Percentiles rank a stretch among this genome's conserved stretches.
Conservation (phyloP, 1,139 yeast species). For the Candida albicans region DNA sequence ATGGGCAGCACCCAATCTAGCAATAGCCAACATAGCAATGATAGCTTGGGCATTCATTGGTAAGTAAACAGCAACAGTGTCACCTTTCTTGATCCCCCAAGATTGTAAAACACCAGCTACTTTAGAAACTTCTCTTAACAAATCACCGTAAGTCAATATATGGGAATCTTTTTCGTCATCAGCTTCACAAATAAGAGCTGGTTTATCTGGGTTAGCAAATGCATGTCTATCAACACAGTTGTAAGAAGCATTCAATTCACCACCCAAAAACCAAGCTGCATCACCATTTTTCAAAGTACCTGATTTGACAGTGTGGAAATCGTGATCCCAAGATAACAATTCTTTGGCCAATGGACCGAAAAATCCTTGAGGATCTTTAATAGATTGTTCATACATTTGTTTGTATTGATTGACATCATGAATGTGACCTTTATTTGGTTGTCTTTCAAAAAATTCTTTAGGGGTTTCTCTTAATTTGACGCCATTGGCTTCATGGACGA, state of each 20-base stretch:
- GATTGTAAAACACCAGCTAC: slow-evolving; percentile 83
- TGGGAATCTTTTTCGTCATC: slow-evolving; percentile 82
- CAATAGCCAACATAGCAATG: slow-evolving; percentile 90
- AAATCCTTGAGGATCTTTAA: slow-evolving; percentile 78
- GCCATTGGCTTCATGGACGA: slow-evolving; percentile 83
- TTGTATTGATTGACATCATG: slow-evolving; percentile 66
- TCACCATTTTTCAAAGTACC: slow-evolving; percentile 82
- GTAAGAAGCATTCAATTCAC: slow-evolving; percentile 89
- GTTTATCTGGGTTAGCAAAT: slow-evolving; percentile 77
- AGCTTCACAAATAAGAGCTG: slow-evolving; percentile 92
- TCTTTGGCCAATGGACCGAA: slow-evolving; percentile 83
- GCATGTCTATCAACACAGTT: slow-evolving; percentile 98
- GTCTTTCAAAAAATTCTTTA: slow-evolving; percentile 68
- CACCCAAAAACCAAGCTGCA: slow-evolving; percentile 90
- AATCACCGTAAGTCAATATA: slow-evolving; percentile 79
- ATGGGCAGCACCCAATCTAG: slow-evolving; percentile 94
- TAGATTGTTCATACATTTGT: slow-evolving; percentile 71
- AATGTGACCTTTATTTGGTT: slow-evolving; percentile 57
- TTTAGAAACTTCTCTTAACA: slow-evolving; percentile 81
- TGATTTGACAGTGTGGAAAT: slow-evolving; percentile 67
- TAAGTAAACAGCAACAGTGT: slow-evolving; percentile 91
- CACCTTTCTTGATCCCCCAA: slow-evolving; percentile 93
- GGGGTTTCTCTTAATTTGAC: slow-evolving; percentile 69
- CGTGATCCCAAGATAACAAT: slow-evolving; percentile 80
- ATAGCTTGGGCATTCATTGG: slow-evolving; percentile 98